phyloP scores from a whole-genome alignment of 495 filamentous ascomycete genomes.

The Aspergillus cavernicola region DNA sequence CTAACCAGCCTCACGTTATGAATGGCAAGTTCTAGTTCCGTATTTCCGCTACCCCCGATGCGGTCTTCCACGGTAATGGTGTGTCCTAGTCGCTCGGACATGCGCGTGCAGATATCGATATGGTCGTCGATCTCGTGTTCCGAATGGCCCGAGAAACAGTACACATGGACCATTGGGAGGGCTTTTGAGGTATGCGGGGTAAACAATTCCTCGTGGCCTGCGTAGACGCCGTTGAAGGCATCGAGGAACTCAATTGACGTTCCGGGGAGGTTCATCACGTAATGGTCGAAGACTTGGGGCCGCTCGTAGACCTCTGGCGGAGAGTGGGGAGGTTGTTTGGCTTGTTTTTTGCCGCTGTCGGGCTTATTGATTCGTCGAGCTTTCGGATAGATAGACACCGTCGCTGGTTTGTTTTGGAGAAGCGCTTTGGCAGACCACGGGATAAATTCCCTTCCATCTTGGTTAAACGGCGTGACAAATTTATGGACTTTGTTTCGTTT shows the following conservation, averaged over 20 bases:
- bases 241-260: constrained; percentile 80
- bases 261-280: constrained; percentile 95
- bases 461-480: constrained; percentile 74
- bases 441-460: constrained; percentile 81
- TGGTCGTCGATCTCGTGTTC: constrained; percentile 61
- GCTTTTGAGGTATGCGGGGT: constrained; percentile 50
- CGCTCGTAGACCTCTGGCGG: constrained; percentile 52
- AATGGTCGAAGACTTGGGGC: constrained; percentile 71
- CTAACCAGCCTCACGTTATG: constrained; percentile 83
- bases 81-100: constrained; percentile 59
- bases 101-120: constrained; percentile 63
- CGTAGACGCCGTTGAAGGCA: constrained; percentile 80
- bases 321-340: constrained; percentile 24
- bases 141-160: constrained; percentile 80
- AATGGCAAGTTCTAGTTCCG: constrained; percentile 57
- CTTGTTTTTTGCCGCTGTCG: constrained; percentile 8
- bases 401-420: constrained; percentile 45
- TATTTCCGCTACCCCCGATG: constrained; percentile 38
- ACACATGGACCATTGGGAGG: constrained; percentile 83
- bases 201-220: constrained; percentile 62
- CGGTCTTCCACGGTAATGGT: constrained; percentile 56
- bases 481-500: constrained; percentile 71
- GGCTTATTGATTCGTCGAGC: constrained; percentile 24
- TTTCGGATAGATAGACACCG: constrained; percentile 41
- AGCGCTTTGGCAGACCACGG: constrained; percentile 59